Percentiles rank a stretch among this genome's conserved stretches.
Evolutionary conservation across 768 basidiomycete genomes (phyloP).

Genomic region (Suillus ampliporus): DNA sequence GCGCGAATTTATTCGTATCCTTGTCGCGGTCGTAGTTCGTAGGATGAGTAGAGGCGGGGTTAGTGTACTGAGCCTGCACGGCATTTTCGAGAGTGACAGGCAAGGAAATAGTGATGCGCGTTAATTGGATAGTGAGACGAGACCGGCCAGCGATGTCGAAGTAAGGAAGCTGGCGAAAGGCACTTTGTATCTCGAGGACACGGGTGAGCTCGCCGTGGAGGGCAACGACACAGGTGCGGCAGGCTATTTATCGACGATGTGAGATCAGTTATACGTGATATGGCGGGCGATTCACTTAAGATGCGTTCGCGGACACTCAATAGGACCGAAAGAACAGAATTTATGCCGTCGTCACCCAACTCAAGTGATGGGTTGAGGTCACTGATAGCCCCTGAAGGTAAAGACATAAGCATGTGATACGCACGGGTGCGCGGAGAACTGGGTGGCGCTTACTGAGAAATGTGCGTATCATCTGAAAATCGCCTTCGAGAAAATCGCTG

Average conservation of each 20-base stretch:
- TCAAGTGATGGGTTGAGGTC: constrained; percentile 81
- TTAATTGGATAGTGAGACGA: constrained; percentile 76
- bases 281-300: constrained; percentile 55
- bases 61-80: constrained; percentile 50
- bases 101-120: constrained; percentile 75
- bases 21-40: constrained; percentile 25
- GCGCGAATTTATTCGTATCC: constrained; percentile 28
- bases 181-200: constrained; percentile 82
- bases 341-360: constrained; percentile 79
- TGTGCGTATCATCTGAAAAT: constrained; percentile 82
- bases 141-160: constrained; percentile 79
- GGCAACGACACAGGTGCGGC: constrained; percentile 76
- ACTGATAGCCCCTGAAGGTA: constrained; percentile 66
- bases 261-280: background rate
- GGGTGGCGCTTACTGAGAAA: constrained; percentile 61
- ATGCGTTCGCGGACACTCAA: constrained; percentile 75
- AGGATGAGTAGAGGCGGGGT: constrained; percentile 16
- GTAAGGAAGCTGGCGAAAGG: constrained; percentile 76
- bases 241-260: constrained; percentile 50
- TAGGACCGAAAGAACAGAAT: constrained; percentile 73
- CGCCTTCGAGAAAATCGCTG: constrained; percentile 84
- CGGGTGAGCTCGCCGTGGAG: constrained; percentile 75
- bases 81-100: constrained; percentile 78
- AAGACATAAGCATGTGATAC: constrained; percentile 4
- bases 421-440: background rate